Evolutionary conservation across 164 flowering plant genomes (phyloP).

Genomic region (Stephania japonica): DNA sequence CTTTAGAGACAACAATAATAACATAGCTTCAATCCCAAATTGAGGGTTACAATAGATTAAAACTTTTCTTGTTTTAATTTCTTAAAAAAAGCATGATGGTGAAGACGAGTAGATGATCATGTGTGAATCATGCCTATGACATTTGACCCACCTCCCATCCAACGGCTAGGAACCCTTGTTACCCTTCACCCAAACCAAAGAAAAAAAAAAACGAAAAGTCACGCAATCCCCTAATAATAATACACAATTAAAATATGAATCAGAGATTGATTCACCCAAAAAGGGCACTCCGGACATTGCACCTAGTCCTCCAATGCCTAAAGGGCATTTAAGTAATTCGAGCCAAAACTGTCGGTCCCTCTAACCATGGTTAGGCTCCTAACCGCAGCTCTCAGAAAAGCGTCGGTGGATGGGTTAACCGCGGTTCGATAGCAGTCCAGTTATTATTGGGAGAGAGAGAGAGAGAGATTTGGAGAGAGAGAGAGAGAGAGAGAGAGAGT

Average conservation of each 20-base stretch:
- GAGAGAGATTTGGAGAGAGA: background rate
- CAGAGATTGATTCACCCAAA: no score
- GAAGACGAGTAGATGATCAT: background rate
- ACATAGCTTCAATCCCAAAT: no score
- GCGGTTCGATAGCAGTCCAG: conserved; percentile 14
- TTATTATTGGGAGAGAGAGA: conserved; percentile 2
- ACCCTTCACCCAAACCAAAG: no score
- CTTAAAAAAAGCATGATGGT: background rate
- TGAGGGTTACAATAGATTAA: no score
- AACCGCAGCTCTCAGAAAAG: conserved; percentile 6
- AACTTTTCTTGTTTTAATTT: no score
- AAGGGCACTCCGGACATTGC: background rate
- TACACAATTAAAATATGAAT: no score
- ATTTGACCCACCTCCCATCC: background rate
- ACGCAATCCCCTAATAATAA: no score
- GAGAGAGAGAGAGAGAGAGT: conserved; percentile 11
- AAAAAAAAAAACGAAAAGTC: no score
- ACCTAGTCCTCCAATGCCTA: background rate
- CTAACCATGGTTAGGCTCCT: conserved; percentile 15
- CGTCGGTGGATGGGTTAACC: conserved; percentile 23
- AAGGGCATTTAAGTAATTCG: background rate
- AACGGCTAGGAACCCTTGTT: no score
- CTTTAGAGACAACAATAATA: no score
- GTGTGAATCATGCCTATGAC: background rate
- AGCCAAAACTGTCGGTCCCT: conserved; percentile 17